These are phyloP conservation scores for Euphorbia tirucalli DNA, from an alignment of 345 rosid species.

Conservation along the genomic window DNA sequence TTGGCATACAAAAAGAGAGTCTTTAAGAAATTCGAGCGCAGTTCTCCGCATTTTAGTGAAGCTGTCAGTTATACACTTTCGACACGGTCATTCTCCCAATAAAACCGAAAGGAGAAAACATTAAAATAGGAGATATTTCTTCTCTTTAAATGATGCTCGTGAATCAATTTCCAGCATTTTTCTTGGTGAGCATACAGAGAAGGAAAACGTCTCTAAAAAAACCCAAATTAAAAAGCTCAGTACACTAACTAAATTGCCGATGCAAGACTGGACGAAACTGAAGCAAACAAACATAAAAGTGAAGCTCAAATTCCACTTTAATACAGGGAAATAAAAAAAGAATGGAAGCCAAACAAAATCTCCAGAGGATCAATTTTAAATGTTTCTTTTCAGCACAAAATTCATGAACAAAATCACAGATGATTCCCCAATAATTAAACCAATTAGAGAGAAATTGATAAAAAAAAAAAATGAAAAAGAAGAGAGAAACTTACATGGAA, in stretches of 20 bases:
- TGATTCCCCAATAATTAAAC: background rate
- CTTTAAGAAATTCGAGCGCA: background rate
- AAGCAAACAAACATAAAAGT: background rate
- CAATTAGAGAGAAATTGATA: background rate
- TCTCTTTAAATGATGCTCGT: background rate
- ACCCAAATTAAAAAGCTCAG: background rate
- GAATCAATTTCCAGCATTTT: background rate
- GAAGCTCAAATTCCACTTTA: background rate
- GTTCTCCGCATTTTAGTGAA: background rate
- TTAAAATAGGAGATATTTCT: background rate
- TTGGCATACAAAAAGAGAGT: background rate
- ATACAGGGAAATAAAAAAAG: background rate
- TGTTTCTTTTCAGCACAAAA: background rate
- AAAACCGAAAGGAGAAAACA: background rate
- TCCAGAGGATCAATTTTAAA: background rate
- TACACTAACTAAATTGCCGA: background rate
- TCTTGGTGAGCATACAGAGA: slow-evolving; percentile 6
- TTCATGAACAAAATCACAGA: background rate
- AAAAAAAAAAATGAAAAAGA: background rate
- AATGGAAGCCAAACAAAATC: background rate
- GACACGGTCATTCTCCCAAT: background rate
- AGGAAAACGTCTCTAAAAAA: background rate
- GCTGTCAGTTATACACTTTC: background rate
- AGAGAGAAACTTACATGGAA: background rate
- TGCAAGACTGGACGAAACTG: background rate